Percentiles rank a stretch among this genome's conserved stretches.
phyloP scores from a whole-genome alignment of 2,329 filamentous ascomycete genomes.

The Hypoxylon sp. region DNA sequence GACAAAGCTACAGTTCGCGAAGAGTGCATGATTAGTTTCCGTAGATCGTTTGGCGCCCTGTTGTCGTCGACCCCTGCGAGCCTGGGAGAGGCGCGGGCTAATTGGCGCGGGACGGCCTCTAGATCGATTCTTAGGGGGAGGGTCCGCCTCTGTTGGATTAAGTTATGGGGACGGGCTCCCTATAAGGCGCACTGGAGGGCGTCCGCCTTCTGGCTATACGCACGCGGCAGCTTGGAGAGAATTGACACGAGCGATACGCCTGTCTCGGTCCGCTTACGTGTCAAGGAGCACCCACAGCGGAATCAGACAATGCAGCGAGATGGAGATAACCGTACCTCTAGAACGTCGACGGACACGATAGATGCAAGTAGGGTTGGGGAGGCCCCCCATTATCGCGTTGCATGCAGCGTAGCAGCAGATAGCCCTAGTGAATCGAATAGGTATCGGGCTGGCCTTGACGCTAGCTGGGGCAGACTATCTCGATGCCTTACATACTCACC shows the following conservation, averaged over 20 bases:
- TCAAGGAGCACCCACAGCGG: not conserved
- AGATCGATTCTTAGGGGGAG: not conserved
- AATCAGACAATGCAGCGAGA: not conserved
- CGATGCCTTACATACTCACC: too few relatives aligned
- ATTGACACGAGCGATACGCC: not conserved
- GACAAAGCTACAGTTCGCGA: not conserved
- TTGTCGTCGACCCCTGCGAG: slow-evolving; percentile 14
- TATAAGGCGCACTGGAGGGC: too few relatives aligned
- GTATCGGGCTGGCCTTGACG: too few relatives aligned
- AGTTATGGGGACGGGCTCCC: not conserved
- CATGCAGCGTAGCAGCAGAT: not conserved
- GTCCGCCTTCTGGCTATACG: too few relatives aligned
- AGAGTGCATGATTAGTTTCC: not conserved
- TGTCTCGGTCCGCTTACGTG: not conserved
- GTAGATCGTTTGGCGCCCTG: slow-evolving; percentile 19
- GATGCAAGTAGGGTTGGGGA: slow-evolving; percentile 8
- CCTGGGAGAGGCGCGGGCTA: not conserved
- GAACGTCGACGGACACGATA: slow-evolving; percentile 20
- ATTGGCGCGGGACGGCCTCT: not conserved
- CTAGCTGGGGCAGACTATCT: not conserved
- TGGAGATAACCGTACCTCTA: slow-evolving; percentile 9
- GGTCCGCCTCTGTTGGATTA: not conserved
- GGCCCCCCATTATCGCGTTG: slow-evolving; percentile 10
- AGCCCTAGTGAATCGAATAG: not conserved
- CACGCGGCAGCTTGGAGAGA: not conserved